phyloP scores from a whole-genome alignment of 495 filamentous ascomycete genomes.

The Talaromyces ruber region DNA sequence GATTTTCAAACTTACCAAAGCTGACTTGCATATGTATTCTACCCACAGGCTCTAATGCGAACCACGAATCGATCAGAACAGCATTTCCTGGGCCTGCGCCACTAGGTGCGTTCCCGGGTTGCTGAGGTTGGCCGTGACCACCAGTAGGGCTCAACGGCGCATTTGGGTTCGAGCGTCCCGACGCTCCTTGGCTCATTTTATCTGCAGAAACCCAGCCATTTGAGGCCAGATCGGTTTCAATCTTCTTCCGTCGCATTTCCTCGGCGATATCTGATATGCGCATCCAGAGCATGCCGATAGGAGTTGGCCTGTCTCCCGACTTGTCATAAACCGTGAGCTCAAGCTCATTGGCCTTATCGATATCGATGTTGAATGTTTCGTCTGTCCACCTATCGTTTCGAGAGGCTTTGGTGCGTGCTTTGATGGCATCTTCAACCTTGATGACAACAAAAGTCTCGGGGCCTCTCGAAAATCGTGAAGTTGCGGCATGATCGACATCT shows the following conservation, averaged over 20 bases:
- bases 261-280: slow-evolving; percentile 95
- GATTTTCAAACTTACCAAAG: slow-evolving; percentile 53
- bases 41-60: slow-evolving; percentile 89
- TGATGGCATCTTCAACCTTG: slow-evolving; percentile 90
- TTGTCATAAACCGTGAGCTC: slow-evolving; percentile 98
- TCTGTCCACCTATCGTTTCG: slow-evolving; percentile 85
- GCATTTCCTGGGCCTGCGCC: slow-evolving; percentile 38
- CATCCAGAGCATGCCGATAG: slow-evolving; percentile 93
- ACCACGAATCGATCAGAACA: slow-evolving; percentile 86
- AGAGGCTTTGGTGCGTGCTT: slow-evolving; percentile 80
- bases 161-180: slow-evolving; percentile 34
- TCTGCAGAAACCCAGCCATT: slow-evolving; percentile 96
- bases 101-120: slow-evolving; percentile 13
- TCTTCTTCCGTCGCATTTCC: slow-evolving; percentile 94
- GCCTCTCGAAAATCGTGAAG: slow-evolving; percentile 75
- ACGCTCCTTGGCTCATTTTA: slow-evolving; percentile 60
- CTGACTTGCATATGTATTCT: slow-evolving; percentile 80
- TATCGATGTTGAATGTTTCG: slow-evolving; percentile 81
- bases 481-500: slow-evolving; percentile 90
- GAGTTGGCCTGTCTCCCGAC: slow-evolving; percentile 73
- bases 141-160: slow-evolving; percentile 24
- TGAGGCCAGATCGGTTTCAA: slow-evolving; percentile 84
- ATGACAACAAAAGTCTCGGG: slow-evolving; percentile 93
- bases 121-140: slow-evolving; percentile 14
- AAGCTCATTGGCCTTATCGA: slow-evolving; percentile 97